Evolutionary conservation across 345 rosid genomes (phyloP).

Genomic region (Fremontodendron californicum): DNA sequence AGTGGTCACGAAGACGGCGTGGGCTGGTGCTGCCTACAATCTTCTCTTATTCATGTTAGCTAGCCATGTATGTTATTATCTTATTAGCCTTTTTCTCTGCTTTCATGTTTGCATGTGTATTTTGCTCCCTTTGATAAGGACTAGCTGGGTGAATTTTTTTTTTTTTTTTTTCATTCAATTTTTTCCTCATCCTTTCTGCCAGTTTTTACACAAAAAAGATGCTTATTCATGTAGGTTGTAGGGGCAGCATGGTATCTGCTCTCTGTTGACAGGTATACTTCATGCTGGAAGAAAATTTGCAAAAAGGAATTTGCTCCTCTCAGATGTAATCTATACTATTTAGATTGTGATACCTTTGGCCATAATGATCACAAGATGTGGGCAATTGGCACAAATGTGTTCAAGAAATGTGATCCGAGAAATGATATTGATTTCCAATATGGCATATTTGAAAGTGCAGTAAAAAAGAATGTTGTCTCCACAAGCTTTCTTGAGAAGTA

Average conservation of each 20-base stretch:
- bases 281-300: constrained; percentile 81
- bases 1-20: constrained; percentile 80
- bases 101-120: neutral
- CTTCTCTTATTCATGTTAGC: constrained; percentile 80
- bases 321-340: constrained; percentile 43
- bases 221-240: constrained; percentile 44
- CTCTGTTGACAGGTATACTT: constrained; percentile 65
- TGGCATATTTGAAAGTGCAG: constrained; percentile 63
- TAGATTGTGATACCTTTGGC: constrained; percentile 48
- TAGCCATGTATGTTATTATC: constrained; percentile 63
- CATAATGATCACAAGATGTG: constrained; percentile 35
- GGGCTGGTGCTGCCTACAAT: constrained; percentile 97
- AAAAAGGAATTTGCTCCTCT: constrained; percentile 31
- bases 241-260: constrained; percentile 90
- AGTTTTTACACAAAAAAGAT: constrained; percentile 1
- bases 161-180: neutral
- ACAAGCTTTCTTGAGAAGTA: constrained; percentile 58
- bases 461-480: constrained; percentile 48
- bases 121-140: neutral
- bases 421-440: constrained; percentile 32
- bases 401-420: constrained; percentile 49
- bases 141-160: neutral
- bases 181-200: neutral
- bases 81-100: neutral
- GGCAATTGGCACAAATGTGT: constrained; percentile 56